A percentile compares a stretch with the other conserved stretches of the same genome.
These are phyloP conservation scores for Theobroma grandiflorum DNA, from an alignment of 441 rosid genomes.

Conservation along the genomic window DNA sequence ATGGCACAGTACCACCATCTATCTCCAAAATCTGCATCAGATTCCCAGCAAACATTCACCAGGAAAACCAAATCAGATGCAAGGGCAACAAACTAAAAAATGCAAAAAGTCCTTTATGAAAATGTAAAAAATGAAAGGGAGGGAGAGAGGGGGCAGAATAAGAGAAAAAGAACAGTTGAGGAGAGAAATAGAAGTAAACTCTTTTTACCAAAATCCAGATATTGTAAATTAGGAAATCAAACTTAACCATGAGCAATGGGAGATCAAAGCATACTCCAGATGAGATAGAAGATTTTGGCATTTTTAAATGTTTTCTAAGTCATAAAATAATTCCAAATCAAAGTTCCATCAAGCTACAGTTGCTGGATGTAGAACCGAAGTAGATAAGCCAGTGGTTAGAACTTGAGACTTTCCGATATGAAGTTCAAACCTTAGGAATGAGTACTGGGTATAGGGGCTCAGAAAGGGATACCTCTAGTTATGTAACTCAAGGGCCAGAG, in stretches of 20 bases:
- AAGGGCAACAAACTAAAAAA: not conserved
- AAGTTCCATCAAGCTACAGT: not conserved
- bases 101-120: not conserved
- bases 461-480: not conserved
- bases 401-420: not conserved
- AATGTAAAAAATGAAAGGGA: not conserved
- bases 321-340: not conserved
- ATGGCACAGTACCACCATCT: conserved; percentile 43
- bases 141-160: not conserved
- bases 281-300: not conserved
- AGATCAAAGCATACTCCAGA: conserved; percentile 9
- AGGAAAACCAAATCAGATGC: conserved; percentile 9
- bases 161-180: not conserved
- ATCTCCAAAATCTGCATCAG: conserved; percentile 56
- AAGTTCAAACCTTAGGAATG: not conserved
- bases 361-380: not conserved
- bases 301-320: not conserved
- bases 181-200: not conserved
- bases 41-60: conserved; percentile 10
- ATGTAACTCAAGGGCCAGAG: not conserved
- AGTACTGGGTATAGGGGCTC: not conserved
- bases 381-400: not conserved
- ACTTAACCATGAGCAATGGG: not conserved
- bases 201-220: not conserved
- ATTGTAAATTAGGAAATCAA: not conserved